These are phyloP conservation scores for Tricholoma sp. DNA, from an alignment of 768 basidiomycete genomes.

Conservation along the genomic window DNA sequence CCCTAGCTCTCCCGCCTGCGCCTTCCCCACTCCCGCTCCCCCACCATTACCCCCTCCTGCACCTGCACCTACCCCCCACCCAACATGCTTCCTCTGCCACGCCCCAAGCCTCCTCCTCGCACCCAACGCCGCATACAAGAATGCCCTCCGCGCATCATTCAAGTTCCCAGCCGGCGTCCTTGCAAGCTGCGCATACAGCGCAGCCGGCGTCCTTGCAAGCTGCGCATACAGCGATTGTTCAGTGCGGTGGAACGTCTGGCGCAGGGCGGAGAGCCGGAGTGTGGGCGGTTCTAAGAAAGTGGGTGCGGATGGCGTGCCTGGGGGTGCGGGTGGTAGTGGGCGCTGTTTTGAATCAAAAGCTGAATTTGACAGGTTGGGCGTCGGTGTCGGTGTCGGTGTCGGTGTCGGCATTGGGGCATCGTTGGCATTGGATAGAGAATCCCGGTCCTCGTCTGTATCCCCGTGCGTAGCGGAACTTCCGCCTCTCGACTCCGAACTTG, in stretches of 20 bases:
- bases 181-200: conserved; percentile 49
- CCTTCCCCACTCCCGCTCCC: conserved; percentile 3
- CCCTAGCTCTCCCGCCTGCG: conserved; percentile 19
- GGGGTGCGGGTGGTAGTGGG: background rate
- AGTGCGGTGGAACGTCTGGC: conserved; percentile 50
- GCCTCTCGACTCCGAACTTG: too few species aligned
- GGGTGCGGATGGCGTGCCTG: conserved; percentile 5
- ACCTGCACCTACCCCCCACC: conserved; percentile 5
- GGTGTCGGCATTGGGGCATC: too few species aligned
- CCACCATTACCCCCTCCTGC: background rate
- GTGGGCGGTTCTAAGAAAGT: conserved; percentile 26
- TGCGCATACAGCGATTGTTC: conserved; percentile 58
- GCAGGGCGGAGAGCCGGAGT: conserved; percentile 41
- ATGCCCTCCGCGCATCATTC: conserved; percentile 60
- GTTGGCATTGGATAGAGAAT: background rate
- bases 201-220: conserved; percentile 40
- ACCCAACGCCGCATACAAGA: conserved; percentile 46
- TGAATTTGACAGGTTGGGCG: too few species aligned
- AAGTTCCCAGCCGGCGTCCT: conserved; percentile 39
- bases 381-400: background rate
- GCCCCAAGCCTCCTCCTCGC: conserved; percentile 49
- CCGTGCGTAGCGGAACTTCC: background rate
- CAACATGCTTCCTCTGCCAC: conserved; percentile 64
- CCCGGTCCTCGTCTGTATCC: background rate
- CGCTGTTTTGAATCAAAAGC: too few species aligned